Conservation (phyloP, 2,329 filamentous ascomycete genomes). For the Pseudopithomyces maydicus region DNA sequence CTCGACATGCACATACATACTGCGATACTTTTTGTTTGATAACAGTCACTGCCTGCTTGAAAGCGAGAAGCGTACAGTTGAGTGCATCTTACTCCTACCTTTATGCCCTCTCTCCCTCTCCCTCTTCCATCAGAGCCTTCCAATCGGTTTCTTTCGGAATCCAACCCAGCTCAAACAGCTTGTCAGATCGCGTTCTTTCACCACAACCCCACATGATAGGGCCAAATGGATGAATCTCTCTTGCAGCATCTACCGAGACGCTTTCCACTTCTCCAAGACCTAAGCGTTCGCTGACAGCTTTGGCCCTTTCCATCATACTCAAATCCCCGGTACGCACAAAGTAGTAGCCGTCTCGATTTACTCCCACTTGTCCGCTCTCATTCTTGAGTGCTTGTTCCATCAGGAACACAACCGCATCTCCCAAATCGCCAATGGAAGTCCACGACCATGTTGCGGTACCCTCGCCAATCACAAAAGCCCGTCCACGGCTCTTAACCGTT, state of each 20-base stretch:
- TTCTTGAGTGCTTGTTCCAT: slow-evolving; percentile 19
- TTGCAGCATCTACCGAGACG: slow-evolving; percentile 13
- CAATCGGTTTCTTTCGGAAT: slow-evolving; percentile 20
- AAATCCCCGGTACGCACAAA: slow-evolving; percentile 18
- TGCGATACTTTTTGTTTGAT: no score
- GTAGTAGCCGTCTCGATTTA: slow-evolving; percentile 19
- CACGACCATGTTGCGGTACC: slow-evolving; percentile 18
- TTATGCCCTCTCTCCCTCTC: slow-evolving; percentile 19
- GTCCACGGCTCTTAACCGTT: slow-evolving; percentile 16
- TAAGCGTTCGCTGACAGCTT: slow-evolving; percentile 18
- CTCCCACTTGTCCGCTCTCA: slow-evolving; percentile 17
- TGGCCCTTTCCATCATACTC: slow-evolving; percentile 21
- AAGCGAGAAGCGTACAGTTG: no score
- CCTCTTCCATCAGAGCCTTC: slow-evolving; percentile 19
- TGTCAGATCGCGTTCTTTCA: slow-evolving; percentile 19
- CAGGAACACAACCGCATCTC: slow-evolving; percentile 18
- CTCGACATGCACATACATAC: no score
- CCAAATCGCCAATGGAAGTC: slow-evolving; percentile 18
- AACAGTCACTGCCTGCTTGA: no score
- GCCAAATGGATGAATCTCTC: slow-evolving; percentile 19
- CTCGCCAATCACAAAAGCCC: slow-evolving; percentile 18
- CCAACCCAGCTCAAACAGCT: slow-evolving; percentile 18
- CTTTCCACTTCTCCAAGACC: slow-evolving; percentile 18
- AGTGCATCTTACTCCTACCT: slow-evolving; percentile 17
- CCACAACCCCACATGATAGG: slow-evolving; percentile 18